Evolutionary conservation across 2,329 filamentous ascomycete genomes (phyloP).

Genomic region (Alternaria postmessia): DNA sequence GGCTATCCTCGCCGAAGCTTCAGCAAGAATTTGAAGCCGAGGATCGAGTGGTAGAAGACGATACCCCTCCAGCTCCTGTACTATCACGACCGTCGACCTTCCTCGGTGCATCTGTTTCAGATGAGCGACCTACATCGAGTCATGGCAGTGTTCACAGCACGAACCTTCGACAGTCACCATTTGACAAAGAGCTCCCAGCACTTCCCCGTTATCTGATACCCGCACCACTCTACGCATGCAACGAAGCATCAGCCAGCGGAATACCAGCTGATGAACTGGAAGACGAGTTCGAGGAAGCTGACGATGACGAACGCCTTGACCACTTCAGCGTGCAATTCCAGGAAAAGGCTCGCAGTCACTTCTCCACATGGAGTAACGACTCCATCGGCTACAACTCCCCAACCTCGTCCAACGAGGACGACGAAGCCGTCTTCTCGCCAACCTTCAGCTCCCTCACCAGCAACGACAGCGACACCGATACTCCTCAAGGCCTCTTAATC

Average conservation of each 20-base stretch:
- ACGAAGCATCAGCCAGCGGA: constrained; percentile 17
- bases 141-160: constrained; percentile 29
- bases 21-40: constrained; percentile 22
- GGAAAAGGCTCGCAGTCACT: constrained; percentile 40
- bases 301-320: constrained; percentile 22
- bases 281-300: constrained; percentile 23
- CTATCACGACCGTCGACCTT: constrained; percentile 28
- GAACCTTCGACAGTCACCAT: constrained; percentile 23
- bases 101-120: constrained; percentile 22
- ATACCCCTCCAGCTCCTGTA: constrained; percentile 28
- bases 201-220: constrained; percentile 42
- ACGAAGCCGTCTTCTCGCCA: constrained; percentile 35
- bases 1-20: constrained; percentile 36
- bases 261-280: constrained; percentile 14
- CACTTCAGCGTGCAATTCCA: constrained; percentile 20
- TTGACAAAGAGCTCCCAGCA: constrained; percentile 42
- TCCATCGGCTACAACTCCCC: constrained; percentile 35
- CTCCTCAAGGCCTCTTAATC: constrained; percentile 31
- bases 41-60: constrained; percentile 23
- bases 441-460: constrained; percentile 46
- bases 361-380: constrained; percentile 45
- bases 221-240: constrained; percentile 41
- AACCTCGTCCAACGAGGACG: constrained; percentile 33
- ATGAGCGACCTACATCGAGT: constrained; percentile 42
- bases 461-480: constrained; percentile 36